These are phyloP conservation scores for Arthroderma sp. DNA, from an alignment of 2,329 filamentous ascomycete species.

Conservation along the genomic window DNA sequence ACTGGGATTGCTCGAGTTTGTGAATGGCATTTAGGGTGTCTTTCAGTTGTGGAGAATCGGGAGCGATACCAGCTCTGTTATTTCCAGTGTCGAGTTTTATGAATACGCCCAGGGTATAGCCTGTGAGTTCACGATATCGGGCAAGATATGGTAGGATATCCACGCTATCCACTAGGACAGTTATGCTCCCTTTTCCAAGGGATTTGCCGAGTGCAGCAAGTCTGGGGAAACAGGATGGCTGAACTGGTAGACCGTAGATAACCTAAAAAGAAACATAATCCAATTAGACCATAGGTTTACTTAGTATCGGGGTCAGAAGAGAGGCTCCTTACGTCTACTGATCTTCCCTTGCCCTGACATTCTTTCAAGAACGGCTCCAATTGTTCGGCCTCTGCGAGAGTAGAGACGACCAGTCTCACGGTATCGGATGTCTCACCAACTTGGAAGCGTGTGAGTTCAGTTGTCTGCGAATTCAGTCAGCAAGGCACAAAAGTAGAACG, in stretches of 20 bases:
- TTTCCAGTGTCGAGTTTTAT: constrained; percentile 63
- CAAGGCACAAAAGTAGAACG: neutral
- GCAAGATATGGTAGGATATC: constrained; percentile 43
- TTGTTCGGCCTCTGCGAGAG: constrained; percentile 56
- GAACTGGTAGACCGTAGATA: constrained; percentile 59
- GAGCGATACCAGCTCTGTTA: constrained; percentile 52
- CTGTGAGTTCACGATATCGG: constrained; percentile 31
- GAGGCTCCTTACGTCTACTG: constrained; percentile 38
- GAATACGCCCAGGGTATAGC: constrained; percentile 41
- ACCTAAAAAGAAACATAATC: constrained; percentile 21
- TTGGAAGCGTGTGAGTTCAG: constrained; percentile 53
- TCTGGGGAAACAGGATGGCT: constrained; percentile 46
- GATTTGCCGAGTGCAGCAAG: constrained; percentile 43
- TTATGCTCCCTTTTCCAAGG: constrained; percentile 44
- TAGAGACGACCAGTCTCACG: constrained; percentile 55
- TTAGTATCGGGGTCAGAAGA: neutral
- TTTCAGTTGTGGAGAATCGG: constrained; percentile 28
- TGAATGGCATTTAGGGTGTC: constrained; percentile 15
- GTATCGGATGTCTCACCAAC: constrained; percentile 43
- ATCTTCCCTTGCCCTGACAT: constrained; percentile 41
- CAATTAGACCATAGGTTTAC: neutral
- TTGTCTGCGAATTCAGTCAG: constrained; percentile 31
- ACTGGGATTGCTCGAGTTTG: constrained; percentile 12
- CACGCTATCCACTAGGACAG: constrained; percentile 54
- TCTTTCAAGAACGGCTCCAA: constrained; percentile 48